phyloP scores from a whole-genome alignment of 2,329 filamentous ascomycete genomes.

The Sclerotinia minor region DNA sequence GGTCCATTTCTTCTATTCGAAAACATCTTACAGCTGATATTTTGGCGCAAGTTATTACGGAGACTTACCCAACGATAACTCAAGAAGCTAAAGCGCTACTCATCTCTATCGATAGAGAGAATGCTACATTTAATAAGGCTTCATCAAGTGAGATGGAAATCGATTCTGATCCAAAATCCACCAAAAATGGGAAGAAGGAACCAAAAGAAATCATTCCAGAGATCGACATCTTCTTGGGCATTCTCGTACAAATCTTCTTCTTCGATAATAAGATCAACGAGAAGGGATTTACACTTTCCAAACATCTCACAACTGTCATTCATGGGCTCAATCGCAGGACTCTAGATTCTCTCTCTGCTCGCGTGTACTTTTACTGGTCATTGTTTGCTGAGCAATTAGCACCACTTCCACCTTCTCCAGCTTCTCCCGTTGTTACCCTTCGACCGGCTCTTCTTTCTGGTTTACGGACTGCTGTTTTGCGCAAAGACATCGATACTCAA shows the following conservation, averaged over 20 bases:
- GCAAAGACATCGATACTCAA: constrained; percentile 97
- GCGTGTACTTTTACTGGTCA: constrained; percentile 97
- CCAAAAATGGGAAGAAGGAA: constrained; percentile 62
- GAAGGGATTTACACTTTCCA: constrained; percentile 81
- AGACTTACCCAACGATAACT: constrained; percentile 68
- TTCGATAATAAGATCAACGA: constrained; percentile 82
- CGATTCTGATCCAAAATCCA: constrained; percentile 60
- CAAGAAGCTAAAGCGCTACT: constrained; percentile 70
- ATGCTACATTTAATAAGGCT: constrained; percentile 61
- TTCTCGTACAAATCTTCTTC: constrained; percentile 82
- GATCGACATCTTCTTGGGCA: constrained; percentile 84
- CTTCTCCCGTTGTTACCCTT: constrained; percentile 82
- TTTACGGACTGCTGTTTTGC: constrained; percentile 89
- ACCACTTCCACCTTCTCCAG: constrained; percentile 83
- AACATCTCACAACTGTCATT: constrained; percentile 78
- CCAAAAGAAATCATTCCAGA: constrained; percentile 79
- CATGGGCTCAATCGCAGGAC: constrained; percentile 90
- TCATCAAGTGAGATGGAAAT: constrained; percentile 69
- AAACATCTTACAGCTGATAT: constrained; percentile 85
- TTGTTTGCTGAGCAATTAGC: constrained; percentile 91
- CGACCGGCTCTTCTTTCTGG: constrained; percentile 84
- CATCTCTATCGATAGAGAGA: constrained; percentile 65
- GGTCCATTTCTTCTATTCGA: constrained; percentile 92
- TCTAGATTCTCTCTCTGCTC: constrained; percentile 87
- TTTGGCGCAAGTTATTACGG: constrained; percentile 75